Evolutionary conservation across 2,329 filamentous ascomycete species (phyloP), one percentile per base, ranked within the genome.

Genomic region (Diaporthe vexans): DNA sequence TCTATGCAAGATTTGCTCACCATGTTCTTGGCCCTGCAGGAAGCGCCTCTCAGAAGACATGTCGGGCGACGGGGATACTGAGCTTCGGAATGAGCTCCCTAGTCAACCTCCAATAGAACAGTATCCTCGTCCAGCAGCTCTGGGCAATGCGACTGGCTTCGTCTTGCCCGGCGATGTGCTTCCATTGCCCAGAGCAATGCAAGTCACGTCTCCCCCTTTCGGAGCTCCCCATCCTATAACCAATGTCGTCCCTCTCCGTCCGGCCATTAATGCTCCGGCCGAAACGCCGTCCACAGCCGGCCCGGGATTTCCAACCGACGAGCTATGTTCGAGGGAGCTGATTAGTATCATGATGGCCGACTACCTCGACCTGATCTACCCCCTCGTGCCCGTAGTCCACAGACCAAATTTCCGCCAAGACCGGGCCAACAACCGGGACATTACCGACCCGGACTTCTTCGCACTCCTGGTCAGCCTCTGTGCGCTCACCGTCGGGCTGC

Each of bases 341-440:
- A 71, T 81, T 48, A 73, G 76, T 43, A 71, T 71, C 26, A 75
- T 81, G 56, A 76, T 81, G 67, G 73, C 75, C 9, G 78, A 79
- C 68, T 80, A 79, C 61, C 74, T 79, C 9, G 78, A 80, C 40
- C 77, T 79, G 11, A 65, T 80, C 74, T 79, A 80, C 70, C 78
- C 79, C 0, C 73, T 80, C 7, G 74, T 79, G 3, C 79, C 79
- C 7, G 76, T 80, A 57, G 76, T 80, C 5, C 43, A 80, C 54
- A 72, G 75, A 0, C 79, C 79, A 1, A 79, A 63, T 3, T 80
- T 81, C 58, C 77, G 77, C 17, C 75, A 76, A 1, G 72, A 78
- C n/a, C 76, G 81, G 4, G 76, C 75, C 3, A 56, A 52, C 6
- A 76, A 76, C 33, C 76, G 75, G 19, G 80, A 81, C 17, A 40